Evolutionary conservation across 2,329 filamentous ascomycete species (phyloP), one percentile per base, ranked within the genome.

Genomic region (Diaporthe sp.): DNA sequence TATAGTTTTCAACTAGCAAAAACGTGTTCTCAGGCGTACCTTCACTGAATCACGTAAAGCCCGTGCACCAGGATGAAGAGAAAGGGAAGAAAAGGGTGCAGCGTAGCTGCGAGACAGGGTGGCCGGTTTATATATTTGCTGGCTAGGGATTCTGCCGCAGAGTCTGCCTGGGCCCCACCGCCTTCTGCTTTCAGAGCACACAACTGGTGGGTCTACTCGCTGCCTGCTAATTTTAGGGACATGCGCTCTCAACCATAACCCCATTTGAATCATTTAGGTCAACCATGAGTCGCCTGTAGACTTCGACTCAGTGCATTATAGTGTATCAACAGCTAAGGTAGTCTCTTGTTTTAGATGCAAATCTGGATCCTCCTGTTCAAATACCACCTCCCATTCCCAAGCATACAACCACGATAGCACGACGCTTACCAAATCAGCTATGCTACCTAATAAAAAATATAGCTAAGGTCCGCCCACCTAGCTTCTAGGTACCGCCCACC

Each of bases 1-100:
- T 89, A 88, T 94, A 94, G 93, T 94, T 94, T 94, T 94, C 93
- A 94, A 94, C 92, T 94, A 95, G 93, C 93, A 95, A 94, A 94
- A 94, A 94, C 90, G 90, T 90, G 90, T 91, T 91, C 92, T 95
- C 94, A 91, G 94, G 95, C 92, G 90, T 92, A 92, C 94, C 93
- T 92, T 95, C 93, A 95, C 92, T 93, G 92, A 91, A 91, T 92
- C 90, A 90, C 92, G 90, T 94, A 93, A 93, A 90, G 92, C 93
- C 92, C 91, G 86, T 92, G 92, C 92, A 93, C 91, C 88, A 83
- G 87, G 89, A 91, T 91, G 85, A 81, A 82, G 84, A 86, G 84
- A 79, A 83, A 84, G 88, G 86, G 82, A 80, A 81, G 82, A 81
- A 82, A 82, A 82, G 8, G 17, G 34, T 15, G 70, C 55, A 73